Evolutionary conservation across 163 green algal genomes (phyloP), one percentile per base, ranked within the genome.

Genomic region (Picocystis sp.): DNA sequence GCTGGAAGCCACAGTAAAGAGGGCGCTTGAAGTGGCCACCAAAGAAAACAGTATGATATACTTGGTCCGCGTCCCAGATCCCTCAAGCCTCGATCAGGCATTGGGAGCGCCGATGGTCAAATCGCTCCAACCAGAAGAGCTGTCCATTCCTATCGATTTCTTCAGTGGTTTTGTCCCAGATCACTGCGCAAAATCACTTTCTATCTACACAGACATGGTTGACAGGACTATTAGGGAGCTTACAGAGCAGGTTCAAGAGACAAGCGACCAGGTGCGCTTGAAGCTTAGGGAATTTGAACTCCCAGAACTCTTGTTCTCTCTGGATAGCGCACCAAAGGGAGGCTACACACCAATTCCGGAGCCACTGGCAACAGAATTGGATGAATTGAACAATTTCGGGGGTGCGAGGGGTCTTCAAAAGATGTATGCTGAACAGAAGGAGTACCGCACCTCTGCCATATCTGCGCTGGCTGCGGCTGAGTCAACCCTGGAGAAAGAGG

Each of bases 41-140:
- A 25, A 50, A 21, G 86, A 96, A 58, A 96, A 96, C 67, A 75
- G 79, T 22, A 83, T 72, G 13, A 79, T 96, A 22, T 96, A 95
- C 64, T 70, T 96, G 53, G 72, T 81, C 67, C 43, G 59, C 1
- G 70, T 85, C 29, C 70, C 70, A 38, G 29, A 38, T 38, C 29
- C 29, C 29, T 3, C 29, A 3, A 38, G 29, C 11, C 13, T 24
- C 14, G 43, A 69, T 21, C 81, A 92, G 50, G 45, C 33, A 2
- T 56, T 92, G n/a, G 66, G 67, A 2, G 68, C 78, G 0, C 42
- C 67, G 24, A 57, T 90, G 61, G 84, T 85, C 33, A 86, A 83
- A 58, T 46, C 69, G 6, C 45, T 55, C 6, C 44, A 63, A 1
- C 75, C 78, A 2, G 33, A 55, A 1, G 51, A 57, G 21, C 59